These are phyloP conservation scores for Ruellia speciosa DNA, from an alignment of 305 asterid genomes.

Conservation along the genomic window DNA sequence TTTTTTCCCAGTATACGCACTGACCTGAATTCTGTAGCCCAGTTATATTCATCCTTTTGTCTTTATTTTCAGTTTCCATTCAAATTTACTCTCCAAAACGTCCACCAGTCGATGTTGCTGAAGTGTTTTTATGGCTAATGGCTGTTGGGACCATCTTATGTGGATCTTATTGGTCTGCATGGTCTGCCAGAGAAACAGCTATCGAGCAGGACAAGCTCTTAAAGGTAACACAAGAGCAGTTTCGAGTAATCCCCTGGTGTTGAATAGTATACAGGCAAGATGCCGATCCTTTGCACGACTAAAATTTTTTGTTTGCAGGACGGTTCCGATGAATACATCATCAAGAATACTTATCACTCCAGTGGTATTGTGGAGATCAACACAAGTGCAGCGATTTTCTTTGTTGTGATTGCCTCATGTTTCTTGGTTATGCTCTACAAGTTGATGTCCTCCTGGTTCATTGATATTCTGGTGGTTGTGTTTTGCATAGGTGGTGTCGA, in stretches of 20 bases:
- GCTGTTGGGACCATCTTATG: conserved; percentile 88
- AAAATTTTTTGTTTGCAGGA: conserved; percentile 37
- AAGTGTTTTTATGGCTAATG: conserved; percentile 96
- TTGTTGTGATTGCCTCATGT: conserved; percentile 79
- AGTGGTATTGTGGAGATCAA: conserved; percentile 70
- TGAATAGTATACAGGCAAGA: not conserved
- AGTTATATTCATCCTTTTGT: conserved; percentile 2
- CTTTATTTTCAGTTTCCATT: conserved; percentile 56
- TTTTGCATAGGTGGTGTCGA: conserved; percentile 88
- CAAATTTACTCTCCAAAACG: conserved; percentile 92
- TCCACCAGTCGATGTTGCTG: conserved; percentile 89
- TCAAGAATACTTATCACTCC: conserved; percentile 27
- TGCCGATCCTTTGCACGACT: not conserved
- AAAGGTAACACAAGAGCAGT: conserved; percentile 37
- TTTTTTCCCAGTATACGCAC: no score
- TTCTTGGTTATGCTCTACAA: conserved; percentile 91
- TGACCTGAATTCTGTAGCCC: not conserved
- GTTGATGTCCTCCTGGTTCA: conserved; percentile 79
- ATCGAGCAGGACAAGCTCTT: conserved; percentile 76
- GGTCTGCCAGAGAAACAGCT: conserved; percentile 89
- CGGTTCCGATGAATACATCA: conserved; percentile 56
- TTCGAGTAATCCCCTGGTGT: not conserved
- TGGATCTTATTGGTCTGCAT: conserved; percentile 96
- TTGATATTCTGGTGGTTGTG: conserved; percentile 89
- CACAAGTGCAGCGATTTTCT: conserved; percentile 63